Evolutionary conservation across 805 yeast genomes (phyloP).

Genomic region (Kuraishia capsulata): DNA sequence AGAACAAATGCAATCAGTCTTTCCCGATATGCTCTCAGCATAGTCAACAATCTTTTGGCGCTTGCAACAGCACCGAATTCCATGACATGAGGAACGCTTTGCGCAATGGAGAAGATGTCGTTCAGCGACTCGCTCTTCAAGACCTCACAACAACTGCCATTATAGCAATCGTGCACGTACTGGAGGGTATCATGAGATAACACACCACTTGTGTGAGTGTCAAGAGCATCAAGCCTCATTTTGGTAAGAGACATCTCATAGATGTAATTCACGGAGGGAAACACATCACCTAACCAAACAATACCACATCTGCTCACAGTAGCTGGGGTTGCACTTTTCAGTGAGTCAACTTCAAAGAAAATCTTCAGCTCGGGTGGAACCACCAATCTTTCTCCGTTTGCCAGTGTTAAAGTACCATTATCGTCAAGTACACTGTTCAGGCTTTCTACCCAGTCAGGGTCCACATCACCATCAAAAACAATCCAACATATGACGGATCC

Average conservation of each 20-base stretch:
- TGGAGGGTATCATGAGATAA: background rate
- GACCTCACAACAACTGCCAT: background rate
- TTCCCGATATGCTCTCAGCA: constrained; percentile 28
- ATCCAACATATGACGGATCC: constrained; percentile 54
- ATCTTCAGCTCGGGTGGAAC: constrained; percentile 57
- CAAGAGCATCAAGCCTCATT: background rate
- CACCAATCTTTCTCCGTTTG: constrained; percentile 79
- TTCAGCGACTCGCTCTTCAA: background rate
- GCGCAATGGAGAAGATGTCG: background rate
- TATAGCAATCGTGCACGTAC: background rate
- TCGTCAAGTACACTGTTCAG: constrained; percentile 89
- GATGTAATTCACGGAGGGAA: background rate
- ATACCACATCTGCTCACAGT: constrained; percentile 91
- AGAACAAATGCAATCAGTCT: constrained; percentile 12
- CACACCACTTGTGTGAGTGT: background rate
- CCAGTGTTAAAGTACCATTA: constrained; percentile 68
- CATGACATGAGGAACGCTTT: constrained; percentile 39
- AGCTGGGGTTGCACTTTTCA: constrained; percentile 74
- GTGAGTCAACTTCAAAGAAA: constrained; percentile 66
- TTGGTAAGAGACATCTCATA: background rate
- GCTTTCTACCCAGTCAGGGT: constrained; percentile 90
- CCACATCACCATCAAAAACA: constrained; percentile 86
- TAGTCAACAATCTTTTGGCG: constrained; percentile 27
- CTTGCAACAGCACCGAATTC: constrained; percentile 27
- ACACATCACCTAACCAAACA: constrained; percentile 41